phyloP scores from a whole-genome alignment of 495 filamentous ascomycete species.

The Hyaloscypha variabilis region DNA sequence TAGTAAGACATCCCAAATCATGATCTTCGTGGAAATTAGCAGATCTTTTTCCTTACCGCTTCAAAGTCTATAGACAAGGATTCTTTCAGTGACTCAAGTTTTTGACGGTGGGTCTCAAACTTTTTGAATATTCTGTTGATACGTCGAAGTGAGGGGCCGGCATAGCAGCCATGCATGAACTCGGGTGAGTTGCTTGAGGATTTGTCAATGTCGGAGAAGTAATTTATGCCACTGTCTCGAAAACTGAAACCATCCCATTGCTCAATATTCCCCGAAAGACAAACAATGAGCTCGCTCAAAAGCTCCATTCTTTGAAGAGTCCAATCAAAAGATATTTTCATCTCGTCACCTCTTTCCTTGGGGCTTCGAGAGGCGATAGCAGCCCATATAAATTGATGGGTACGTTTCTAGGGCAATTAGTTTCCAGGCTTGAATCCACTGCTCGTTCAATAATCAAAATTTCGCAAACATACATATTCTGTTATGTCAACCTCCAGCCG shows the following conservation, averaged over 20 bases:
- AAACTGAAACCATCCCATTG: constrained; percentile 4
- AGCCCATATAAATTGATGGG: constrained; percentile 5
- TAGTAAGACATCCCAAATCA: neutral
- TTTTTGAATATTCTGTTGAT: too few species aligned
- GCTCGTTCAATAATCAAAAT: neutral
- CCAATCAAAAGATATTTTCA: constrained; percentile 9
- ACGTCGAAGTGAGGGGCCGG: too few species aligned
- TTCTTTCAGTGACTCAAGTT: constrained; percentile 3
- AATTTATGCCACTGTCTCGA: neutral
- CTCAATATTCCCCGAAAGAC: neutral
- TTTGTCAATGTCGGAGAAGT: constrained; percentile 15
- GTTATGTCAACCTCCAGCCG: constrained; percentile 1
- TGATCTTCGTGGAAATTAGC: neutral
- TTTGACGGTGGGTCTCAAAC: neutral
- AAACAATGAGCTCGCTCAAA: neutral
- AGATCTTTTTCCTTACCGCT: neutral
- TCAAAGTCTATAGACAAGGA: constrained; percentile 6
- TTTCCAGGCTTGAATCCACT: neutral
- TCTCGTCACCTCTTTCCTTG: neutral
- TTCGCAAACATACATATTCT: constrained; percentile 6
- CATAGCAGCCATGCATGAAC: too few species aligned
- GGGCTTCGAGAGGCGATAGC: neutral
- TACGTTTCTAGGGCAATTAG: constrained; percentile 9
- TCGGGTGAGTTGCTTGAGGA: constrained; percentile 13
- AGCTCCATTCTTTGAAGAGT: constrained; percentile 3